These are phyloP conservation scores for Botrytis tulipae DNA, from an alignment of 2,329 filamentous ascomycete species.

Conservation along the genomic window DNA sequence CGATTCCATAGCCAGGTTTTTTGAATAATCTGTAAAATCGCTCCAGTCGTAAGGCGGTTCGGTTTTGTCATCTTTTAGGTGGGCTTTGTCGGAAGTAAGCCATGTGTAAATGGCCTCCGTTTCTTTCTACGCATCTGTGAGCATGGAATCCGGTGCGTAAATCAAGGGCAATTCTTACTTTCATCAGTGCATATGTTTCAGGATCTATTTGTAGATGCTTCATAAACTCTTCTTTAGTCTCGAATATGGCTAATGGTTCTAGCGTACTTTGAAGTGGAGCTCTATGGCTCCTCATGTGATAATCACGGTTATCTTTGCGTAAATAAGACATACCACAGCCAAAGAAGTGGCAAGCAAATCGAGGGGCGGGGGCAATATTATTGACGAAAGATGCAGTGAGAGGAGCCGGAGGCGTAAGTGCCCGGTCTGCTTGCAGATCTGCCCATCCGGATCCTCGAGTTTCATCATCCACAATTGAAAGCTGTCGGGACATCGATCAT, in stretches of 20 bases:
- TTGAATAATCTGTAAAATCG: slow-evolving; percentile 35
- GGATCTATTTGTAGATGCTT: slow-evolving; percentile 31
- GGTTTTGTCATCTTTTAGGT: too few species aligned
- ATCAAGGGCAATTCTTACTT: slow-evolving; percentile 28
- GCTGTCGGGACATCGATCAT: too few species aligned
- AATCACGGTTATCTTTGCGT: fast-evolving
- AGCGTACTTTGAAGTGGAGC: neutral
- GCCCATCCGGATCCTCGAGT: too few species aligned
- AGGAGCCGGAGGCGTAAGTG: too few species aligned
- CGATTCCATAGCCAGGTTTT: slow-evolving; percentile 33
- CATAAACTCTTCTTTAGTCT: slow-evolving; percentile 35
- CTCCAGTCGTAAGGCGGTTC: slow-evolving; percentile 36
- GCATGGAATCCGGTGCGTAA: neutral
- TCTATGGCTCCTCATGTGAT: too few species aligned
- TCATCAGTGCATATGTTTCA: slow-evolving; percentile 35
- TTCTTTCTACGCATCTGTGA: slow-evolving; percentile 32
- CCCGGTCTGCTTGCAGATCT: too few species aligned
- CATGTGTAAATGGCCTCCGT: slow-evolving; percentile 34
- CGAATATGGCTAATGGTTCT: slow-evolving; percentile 32
- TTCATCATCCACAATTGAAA: too few species aligned
- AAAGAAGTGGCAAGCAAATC: too few species aligned
- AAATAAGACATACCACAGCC: too few species aligned
- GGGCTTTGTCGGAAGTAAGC: slow-evolving; percentile 28
- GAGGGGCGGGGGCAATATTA: too few species aligned
- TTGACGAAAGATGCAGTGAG: too few species aligned